Base-by-base conservation (phyloP, 306 rosid species). In the Prinsepia uniflora region DNA sequence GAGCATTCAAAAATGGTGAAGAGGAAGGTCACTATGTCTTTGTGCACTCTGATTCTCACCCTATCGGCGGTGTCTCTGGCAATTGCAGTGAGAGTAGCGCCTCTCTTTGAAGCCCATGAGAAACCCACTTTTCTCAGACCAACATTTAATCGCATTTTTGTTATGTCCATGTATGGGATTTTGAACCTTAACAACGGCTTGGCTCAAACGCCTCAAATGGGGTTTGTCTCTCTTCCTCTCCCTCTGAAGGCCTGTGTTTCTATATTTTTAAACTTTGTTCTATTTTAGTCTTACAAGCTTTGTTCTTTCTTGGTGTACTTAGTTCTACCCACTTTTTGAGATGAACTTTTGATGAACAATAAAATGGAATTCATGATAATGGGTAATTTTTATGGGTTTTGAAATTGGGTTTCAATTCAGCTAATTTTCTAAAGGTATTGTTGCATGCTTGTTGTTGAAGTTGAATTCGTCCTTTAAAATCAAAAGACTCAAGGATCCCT, bases 191-290 rank as follows among this genome's bases (percentile, higher is more conserved):
- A 67, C 67, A 94, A 94, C 68, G 99, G 99, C 9, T 82, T 94
- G 95, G 97, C 92, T 72, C 75, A 7, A 53, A 91, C 95, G 61
- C 99, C 99, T 83, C 99, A 86, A 66, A 94, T 94, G 97, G 99
- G 99, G 99, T 94, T 76, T 18, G 77, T 72, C 61, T 64, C 80
- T 74, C 39, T 22, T 59, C 74, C 71, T 62, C 55, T 49, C 67
- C 18, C 73, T 73, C 55, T 50, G 20, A 24, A 55, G 36, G 41
- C 36, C 24, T 45, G 10, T 55, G 6, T 58, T 18, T n/a, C 34
- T 19, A 22, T 17, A 20, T 65, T 44, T 30, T 67, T 30, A 30
- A 30, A 30, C 62, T 66, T 24, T 24, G 62, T 30, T 48, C 53
- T 54, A 54, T 63, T 39, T 5, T 15, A 8, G 15, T 64, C 8